Conservation (phyloP, 2,329 filamentous ascomycete species). For the Nemania diffusa region DNA sequence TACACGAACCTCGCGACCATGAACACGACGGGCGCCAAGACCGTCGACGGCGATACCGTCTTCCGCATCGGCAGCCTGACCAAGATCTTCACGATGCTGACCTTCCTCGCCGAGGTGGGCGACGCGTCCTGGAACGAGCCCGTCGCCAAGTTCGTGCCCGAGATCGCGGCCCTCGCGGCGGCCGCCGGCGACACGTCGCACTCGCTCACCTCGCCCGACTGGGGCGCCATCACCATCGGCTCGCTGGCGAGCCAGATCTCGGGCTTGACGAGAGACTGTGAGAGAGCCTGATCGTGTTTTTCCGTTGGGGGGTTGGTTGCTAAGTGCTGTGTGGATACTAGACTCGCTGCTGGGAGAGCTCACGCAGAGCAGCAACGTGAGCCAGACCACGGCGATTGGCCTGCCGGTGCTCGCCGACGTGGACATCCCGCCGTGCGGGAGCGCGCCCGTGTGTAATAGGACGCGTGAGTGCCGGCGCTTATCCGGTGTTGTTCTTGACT, state of each 20-base stretch:
- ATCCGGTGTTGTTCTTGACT: not conserved
- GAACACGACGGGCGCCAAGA: conserved; percentile 46
- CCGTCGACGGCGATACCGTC: conserved; percentile 41
- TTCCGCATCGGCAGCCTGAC: conserved; percentile 51
- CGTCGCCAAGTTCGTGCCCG: conserved; percentile 53
- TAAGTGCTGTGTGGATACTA: conserved; percentile 16
- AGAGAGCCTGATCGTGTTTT: conserved; percentile 16
- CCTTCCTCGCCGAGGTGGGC: conserved; percentile 50
- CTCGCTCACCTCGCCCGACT: conserved; percentile 44
- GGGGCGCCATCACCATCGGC: conserved; percentile 44
- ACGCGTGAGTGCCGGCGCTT: conserved; percentile 36
- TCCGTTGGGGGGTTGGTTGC: not conserved
- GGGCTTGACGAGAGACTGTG: conserved; percentile 51
- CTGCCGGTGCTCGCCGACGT: conserved; percentile 43
- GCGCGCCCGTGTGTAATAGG: conserved; percentile 47
- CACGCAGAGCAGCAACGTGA: conserved; percentile 35
- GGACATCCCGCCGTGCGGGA: conserved; percentile 49
- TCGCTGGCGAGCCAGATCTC: conserved; percentile 47
- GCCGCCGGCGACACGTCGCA: conserved; percentile 36
- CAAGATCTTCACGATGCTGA: conserved; percentile 53
- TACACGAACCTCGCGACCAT: conserved; percentile 43
- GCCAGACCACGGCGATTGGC: conserved; percentile 40
- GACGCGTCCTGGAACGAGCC: conserved; percentile 52
- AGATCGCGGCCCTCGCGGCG: conserved; percentile 45
- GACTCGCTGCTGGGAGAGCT: conserved; percentile 43